A percentile compares a stretch with the other conserved stretches of the same genome.
Evolutionary conservation across 2,329 filamentous ascomycete genomes (phyloP).

Genomic region (Cladophialophora immunda): DNA sequence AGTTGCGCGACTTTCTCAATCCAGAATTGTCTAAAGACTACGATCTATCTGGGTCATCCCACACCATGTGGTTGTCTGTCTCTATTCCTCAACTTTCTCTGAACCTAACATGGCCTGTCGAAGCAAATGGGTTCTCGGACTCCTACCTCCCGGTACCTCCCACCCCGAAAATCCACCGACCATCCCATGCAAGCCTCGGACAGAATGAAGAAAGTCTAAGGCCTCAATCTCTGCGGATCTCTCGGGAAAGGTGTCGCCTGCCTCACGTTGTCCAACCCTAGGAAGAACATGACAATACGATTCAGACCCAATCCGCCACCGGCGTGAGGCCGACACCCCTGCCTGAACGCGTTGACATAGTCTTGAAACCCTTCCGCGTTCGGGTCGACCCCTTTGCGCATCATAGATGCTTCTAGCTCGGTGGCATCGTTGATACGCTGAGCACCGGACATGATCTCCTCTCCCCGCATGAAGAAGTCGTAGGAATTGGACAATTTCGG

Average conservation of each 20-base stretch:
- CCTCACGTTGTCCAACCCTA: conserved; percentile 70
- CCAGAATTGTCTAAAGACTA: neutral
- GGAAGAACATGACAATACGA: conserved; percentile 72
- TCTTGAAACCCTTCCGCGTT: conserved; percentile 67
- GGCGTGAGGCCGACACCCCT: conserved; percentile 70
- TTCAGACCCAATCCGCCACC: conserved; percentile 73
- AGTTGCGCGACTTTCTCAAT: neutral
- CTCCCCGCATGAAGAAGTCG: conserved; percentile 76
- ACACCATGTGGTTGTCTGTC: neutral
- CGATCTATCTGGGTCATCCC: neutral
- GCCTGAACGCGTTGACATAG: conserved; percentile 70
- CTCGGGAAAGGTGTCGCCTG: conserved; percentile 70
- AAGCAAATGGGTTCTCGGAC: neutral
- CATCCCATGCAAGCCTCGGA: neutral
- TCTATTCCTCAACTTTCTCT: neutral
- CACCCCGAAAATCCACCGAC: neutral
- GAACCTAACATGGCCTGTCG: neutral
- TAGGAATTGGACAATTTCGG: conserved; percentile 72
- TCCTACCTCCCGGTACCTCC: neutral
- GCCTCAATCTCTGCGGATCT: conserved; percentile 65
- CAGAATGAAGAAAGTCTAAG: conserved; percentile 41
- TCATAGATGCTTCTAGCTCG: conserved; percentile 67
- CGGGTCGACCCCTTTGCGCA: conserved; percentile 67
- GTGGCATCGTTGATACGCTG: conserved; percentile 72
- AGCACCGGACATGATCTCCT: conserved; percentile 73